Percentiles rank a stretch among this genome's conserved stretches.
Conservation (phyloP, 768 basidiomycete genomes). For the Obba rivulosa region DNA sequence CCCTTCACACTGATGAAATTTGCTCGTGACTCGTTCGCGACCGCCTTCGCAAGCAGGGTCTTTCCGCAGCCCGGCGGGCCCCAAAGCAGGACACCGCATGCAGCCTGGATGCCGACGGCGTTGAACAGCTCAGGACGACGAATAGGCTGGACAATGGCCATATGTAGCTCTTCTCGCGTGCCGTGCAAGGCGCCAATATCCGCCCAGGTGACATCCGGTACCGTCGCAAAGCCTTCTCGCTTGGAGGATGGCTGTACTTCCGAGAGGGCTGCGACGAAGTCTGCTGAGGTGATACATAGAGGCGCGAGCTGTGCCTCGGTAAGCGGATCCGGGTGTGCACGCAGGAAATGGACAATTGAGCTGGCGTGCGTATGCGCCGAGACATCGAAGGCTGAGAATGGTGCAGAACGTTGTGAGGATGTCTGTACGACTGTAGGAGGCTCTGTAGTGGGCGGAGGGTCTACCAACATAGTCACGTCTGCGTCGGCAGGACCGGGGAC, state of each 20-base stretch:
- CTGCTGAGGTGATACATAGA: constrained; percentile 72
- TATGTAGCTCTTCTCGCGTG: constrained; percentile 87
- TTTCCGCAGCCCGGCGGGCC: constrained; percentile 99
- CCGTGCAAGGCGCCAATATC: constrained; percentile 90
- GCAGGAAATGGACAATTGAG: constrained; percentile 88
- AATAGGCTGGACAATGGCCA: constrained; percentile 97
- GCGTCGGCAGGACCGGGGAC: constrained; percentile 5
- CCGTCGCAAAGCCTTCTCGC: constrained; percentile 96
- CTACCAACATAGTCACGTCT: constrained; percentile 34
- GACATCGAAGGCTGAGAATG: constrained; percentile 32
- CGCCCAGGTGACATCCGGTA: constrained; percentile 92
- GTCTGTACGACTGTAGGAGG: constrained; percentile 7
- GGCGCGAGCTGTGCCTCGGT: constrained; percentile 74
- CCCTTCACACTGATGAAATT: constrained; percentile 99
- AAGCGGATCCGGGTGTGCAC: constrained; percentile 78
- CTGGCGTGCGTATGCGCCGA: constrained; percentile 36
- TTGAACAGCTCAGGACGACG: constrained; percentile 83
- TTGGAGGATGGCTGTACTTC: constrained; percentile 95
- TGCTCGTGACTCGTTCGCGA: constrained; percentile 91
- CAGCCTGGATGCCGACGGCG: constrained; percentile 83
- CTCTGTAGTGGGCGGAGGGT: constrained; percentile 16
- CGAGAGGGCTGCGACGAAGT: constrained; percentile 78
- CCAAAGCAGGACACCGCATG: constrained; percentile 96
- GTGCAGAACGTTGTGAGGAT: constrained; percentile 15
- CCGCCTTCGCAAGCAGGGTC: constrained; percentile 95